A percentile compares a stretch with the other conserved stretches of the same genome.
phyloP scores from a whole-genome alignment of 73 alveolate species.

The Breviolum minutum region DNA sequence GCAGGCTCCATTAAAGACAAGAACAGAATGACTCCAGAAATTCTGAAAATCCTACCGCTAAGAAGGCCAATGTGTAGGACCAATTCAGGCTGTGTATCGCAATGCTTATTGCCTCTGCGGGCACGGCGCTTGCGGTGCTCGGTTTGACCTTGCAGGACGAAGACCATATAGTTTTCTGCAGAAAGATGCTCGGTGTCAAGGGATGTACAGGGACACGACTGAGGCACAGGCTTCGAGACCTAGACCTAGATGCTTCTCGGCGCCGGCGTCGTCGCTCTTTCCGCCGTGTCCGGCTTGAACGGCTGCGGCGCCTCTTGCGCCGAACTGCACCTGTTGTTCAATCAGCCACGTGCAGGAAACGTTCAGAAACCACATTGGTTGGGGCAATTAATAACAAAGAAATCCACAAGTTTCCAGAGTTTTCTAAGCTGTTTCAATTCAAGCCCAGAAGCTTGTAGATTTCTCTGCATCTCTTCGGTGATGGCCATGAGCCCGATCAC shows the following conservation, averaged over 20 bases:
- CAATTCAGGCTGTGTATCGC: too few relatives aligned
- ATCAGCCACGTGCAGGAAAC: not conserved
- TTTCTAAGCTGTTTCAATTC: too few relatives aligned
- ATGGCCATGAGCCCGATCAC: not conserved
- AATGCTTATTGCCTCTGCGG: not conserved
- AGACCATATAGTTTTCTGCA: not conserved
- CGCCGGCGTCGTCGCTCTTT: conserved; percentile 21
- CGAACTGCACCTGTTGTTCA: not conserved
- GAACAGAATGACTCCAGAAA: too few relatives aligned
- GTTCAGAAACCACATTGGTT: too few relatives aligned
- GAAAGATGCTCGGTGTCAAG: not conserved
- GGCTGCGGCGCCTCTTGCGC: conserved; percentile 32
- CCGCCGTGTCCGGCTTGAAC: conserved; percentile 35
- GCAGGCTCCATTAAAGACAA: too few relatives aligned
- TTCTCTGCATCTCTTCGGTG: not conserved
- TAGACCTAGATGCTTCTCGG: not conserved
- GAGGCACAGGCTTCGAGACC: not conserved
- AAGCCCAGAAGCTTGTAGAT: not conserved
- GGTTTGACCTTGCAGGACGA: not conserved
- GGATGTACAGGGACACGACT: not conserved
- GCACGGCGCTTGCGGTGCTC: conserved; percentile 40
- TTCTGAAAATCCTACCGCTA: too few relatives aligned
- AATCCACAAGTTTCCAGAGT: too few relatives aligned
- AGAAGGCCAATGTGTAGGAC: too few relatives aligned
- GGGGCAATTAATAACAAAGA: too few relatives aligned